A percentile compares a stretch with the other conserved stretches of the same genome.
Evolutionary conservation across 169 alveolate species (phyloP).

Genomic region (Babesia ovata): DNA sequence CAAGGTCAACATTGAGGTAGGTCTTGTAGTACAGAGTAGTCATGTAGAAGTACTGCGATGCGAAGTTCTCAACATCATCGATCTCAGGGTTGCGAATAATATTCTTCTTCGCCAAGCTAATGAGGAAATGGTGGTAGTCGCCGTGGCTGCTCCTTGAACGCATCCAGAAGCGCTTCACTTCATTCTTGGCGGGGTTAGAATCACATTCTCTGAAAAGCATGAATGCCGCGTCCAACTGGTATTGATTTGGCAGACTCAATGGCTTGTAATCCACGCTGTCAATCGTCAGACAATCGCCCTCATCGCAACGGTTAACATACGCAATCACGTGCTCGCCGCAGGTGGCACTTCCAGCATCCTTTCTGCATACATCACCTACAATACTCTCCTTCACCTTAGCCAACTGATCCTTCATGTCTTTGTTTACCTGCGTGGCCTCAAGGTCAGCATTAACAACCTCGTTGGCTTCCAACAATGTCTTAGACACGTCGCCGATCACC

Average conservation of each 20-base stretch:
- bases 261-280: slow-evolving; percentile 22
- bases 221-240: slow-evolving; percentile 57
- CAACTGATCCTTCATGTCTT: slow-evolving; percentile 2
- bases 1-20: background rate
- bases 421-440: background rate
- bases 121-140: slow-evolving; percentile 24
- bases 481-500: slow-evolving; percentile 1
- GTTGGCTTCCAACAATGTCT: background rate
- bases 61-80: slow-evolving; percentile 29
- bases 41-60: slow-evolving; percentile 29
- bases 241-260: slow-evolving; percentile 37
- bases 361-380: slow-evolving; percentile 9
- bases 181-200: slow-evolving; percentile 25
- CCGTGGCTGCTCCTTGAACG: slow-evolving; percentile 24
- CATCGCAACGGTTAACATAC: slow-evolving; percentile 43
- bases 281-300: slow-evolving; percentile 38
- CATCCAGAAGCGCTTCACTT: slow-evolving; percentile 1
- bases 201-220: slow-evolving; percentile 31
- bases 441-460: background rate
- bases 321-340: slow-evolving; percentile 19
- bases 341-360: slow-evolving; percentile 9
- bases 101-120: background rate
- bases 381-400: background rate
- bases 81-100: background rate
- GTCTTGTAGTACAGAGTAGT: slow-evolving; percentile 47